Evolutionary conservation across 1,139 yeast species (phyloP).

Genomic region (Taphrina deformans): DNA sequence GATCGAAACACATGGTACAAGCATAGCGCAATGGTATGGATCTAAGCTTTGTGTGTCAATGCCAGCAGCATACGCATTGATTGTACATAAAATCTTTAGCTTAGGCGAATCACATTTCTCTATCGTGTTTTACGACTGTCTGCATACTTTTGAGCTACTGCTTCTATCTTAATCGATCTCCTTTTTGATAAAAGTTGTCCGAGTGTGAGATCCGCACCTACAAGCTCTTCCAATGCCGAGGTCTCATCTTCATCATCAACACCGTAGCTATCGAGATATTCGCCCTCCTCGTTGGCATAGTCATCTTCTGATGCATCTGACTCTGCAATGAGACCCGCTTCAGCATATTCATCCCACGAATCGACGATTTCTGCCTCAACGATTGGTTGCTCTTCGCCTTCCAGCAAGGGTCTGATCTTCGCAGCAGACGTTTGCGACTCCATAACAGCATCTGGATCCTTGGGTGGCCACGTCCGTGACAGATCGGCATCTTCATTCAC

Average conservation of each 20-base stretch:
- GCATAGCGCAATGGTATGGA: slow-evolving; percentile 29
- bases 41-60: background rate
- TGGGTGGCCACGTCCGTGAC: slow-evolving; percentile 14
- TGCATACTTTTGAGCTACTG: background rate
- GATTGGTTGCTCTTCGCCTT: background rate
- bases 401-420: background rate
- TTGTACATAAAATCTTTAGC: background rate
- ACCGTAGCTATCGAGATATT: slow-evolving; percentile 21
- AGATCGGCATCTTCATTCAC: slow-evolving; percentile 32
- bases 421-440: background rate
- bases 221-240: slow-evolving; percentile 4
- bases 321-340: background rate
- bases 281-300: slow-evolving; percentile 18
- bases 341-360: background rate
- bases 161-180: background rate
- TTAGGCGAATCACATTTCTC: background rate
- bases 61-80: background rate
- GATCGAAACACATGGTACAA: slow-evolving; percentile 28
- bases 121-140: background rate
- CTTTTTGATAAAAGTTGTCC: background rate
- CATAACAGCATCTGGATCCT: background rate
- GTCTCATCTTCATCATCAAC: slow-evolving; percentile 22
- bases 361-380: background rate
- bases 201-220: slow-evolving; percentile 4
- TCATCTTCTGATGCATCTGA: slow-evolving; percentile 19